Conservation (phyloP, 2,329 filamentous ascomycete genomes). For the Biscogniauxia sp. region DNA sequence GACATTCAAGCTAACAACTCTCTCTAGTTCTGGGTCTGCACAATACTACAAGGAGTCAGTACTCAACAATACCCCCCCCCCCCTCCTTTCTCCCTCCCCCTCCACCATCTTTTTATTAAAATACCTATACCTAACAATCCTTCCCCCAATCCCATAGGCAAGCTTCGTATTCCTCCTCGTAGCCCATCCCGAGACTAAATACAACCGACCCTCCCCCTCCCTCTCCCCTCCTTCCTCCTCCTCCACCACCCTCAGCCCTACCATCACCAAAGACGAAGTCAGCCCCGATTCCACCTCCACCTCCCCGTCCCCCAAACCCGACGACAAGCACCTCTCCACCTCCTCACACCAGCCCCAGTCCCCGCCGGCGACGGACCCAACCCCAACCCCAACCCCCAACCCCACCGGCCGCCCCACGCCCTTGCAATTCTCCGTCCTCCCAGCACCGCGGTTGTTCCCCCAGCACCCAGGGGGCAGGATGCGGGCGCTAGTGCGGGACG, state of each 20-base stretch:
- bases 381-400: neutral
- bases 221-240: neutral
- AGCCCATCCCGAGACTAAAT: slow-evolving; percentile 31
- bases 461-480: too few relatives aligned
- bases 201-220: slow-evolving; percentile 20
- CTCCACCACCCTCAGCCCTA: neutral
- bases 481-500: too few relatives aligned
- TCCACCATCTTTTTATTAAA: too few relatives aligned
- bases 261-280: neutral
- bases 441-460: slow-evolving; percentile 7
- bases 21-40: slow-evolving; percentile 33
- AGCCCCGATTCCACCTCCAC: too few relatives aligned
- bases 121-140: too few relatives aligned
- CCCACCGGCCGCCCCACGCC: slow-evolving; percentile 19
- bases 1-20: too few relatives aligned
- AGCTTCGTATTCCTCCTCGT: slow-evolving; percentile 28
- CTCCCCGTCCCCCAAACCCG: too few relatives aligned
- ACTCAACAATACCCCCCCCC: neutral
- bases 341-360: neutral
- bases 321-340: neutral
- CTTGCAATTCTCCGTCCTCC: slow-evolving; percentile 27
- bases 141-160: slow-evolving; percentile 6
- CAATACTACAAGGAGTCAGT: slow-evolving; percentile 29
- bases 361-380: neutral
- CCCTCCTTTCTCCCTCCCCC: neutral